A percentile compares a stretch with the other conserved stretches of the same genome.
phyloP scores from a whole-genome alignment of 2,329 filamentous ascomycete genomes.

The Blastomyces gilchristii region DNA sequence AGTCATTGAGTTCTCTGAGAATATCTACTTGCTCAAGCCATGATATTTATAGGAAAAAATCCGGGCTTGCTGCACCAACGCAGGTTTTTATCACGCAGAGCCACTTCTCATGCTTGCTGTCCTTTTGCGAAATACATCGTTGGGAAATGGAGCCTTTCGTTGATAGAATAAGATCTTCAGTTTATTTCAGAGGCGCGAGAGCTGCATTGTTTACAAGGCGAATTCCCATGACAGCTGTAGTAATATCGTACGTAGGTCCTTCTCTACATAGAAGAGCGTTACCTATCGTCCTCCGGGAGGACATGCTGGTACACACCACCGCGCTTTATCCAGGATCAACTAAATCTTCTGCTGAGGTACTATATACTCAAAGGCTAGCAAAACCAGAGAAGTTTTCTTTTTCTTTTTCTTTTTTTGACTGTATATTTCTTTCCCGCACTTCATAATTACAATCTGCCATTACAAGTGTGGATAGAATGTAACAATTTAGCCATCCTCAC shows the following conservation, averaged over 20 bases:
- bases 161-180: too few relatives aligned
- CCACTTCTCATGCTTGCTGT: neutral
- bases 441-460: neutral
- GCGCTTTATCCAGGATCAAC: too few relatives aligned
- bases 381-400: neutral
- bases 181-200: too few relatives aligned
- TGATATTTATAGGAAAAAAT: neutral
- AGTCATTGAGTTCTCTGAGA: neutral
- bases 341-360: neutral
- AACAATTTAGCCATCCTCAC: neutral
- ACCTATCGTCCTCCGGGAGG: too few relatives aligned
- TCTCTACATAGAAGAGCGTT: too few relatives aligned
- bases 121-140: too few relatives aligned
- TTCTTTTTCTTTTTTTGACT: neutral
- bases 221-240: too few relatives aligned
- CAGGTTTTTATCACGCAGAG: neutral
- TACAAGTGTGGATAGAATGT: conserved; percentile 1
- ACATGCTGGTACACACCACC: too few relatives aligned
- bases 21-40: too few relatives aligned
- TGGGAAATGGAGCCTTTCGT: too few relatives aligned
- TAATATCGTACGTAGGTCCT: too few relatives aligned
- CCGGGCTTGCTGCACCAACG: neutral
- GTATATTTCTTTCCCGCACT: neutral
- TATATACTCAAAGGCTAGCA: neutral
- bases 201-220: too few relatives aligned